These are phyloP conservation scores for Platanthera guangdongensis DNA, from an alignment of 106 monocot species.

Conservation along the genomic window DNA sequence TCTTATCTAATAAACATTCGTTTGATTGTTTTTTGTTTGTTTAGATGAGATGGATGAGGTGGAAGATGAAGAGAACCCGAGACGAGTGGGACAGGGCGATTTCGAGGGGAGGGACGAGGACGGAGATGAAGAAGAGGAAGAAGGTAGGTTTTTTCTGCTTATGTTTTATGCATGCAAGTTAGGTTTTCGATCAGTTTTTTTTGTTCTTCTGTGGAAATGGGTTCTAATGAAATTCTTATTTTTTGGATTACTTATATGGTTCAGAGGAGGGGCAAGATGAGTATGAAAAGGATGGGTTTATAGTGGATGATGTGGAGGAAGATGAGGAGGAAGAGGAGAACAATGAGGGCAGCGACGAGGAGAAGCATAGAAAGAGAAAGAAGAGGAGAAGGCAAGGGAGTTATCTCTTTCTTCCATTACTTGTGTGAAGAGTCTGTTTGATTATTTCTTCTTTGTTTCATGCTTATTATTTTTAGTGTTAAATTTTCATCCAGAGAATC, in stretches of 20 bases:
- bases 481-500: constrained; percentile 43
- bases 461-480: neutral
- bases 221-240: neutral
- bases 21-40: neutral
- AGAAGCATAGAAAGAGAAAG: constrained; percentile 67
- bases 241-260: constrained; percentile 1
- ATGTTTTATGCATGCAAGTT: neutral
- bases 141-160: constrained; percentile 20
- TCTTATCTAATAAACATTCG: neutral
- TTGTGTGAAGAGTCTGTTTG: constrained; percentile 1
- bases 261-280: constrained; percentile 90
- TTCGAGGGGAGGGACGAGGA: constrained; percentile 27
- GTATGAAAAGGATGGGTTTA: constrained; percentile 94
- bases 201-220: neutral
- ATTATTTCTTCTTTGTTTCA: neutral
- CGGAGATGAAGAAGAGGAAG: constrained; percentile 88
- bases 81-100: constrained; percentile 16
- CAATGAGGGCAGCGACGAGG: constrained; percentile 50
- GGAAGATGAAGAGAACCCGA: constrained; percentile 60
- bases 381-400: constrained; percentile 54
- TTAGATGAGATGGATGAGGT: constrained; percentile 83
- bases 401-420: neutral
- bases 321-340: constrained; percentile 66
- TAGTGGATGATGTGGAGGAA: constrained; percentile 89
- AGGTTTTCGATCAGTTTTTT: constrained; percentile 8